Base-by-base conservation (phyloP, 306 rosid species). In the Vicia villosa region DNA sequence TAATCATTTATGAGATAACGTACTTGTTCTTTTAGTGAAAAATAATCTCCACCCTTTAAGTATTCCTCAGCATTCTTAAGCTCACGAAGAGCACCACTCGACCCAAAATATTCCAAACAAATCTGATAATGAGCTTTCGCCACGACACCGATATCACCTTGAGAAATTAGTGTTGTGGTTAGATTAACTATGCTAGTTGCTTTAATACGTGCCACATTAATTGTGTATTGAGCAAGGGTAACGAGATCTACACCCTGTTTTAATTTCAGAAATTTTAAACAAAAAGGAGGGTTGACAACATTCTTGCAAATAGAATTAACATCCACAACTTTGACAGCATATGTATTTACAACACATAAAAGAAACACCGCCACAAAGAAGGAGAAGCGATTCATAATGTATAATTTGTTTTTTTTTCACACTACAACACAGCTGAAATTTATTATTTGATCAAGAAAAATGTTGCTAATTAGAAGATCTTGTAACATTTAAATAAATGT, bases 11-110 rank as follows among this genome's bases (percentile, higher is more conserved):
- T 7, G 24, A 17, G 17, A 17, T 2, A 0, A 7, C 3, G 1
- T 1, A 0, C 55, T 3, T 49, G 13, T 1, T 0, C 13, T 0
- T 0, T 3, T 10, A 17, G 1, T 1, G 0, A 3, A 49, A 1
- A 8, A 2, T 49, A 49, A 19, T 49, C 55, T 17, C 55, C 26
- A 49, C 5, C 4, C 26, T 49, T 49, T 5, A 49, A 8, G 5
- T 8, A 3, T 3, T 17, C 0, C 19, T 49, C 55, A 8, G 5
- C 24, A 0, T 15, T 0, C 4, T 1, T 2, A 8, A 49, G 24
- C 1, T 2, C 1, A 17, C 0, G 0, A 49, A 17, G 24, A 17
- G 24, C 12, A 8, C 11, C n/a, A 12, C 4, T 4, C 1, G 0
- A 3, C 55, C 55, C 55, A 47, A 47, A 47, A 15, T 1, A 16